Evolutionary conservation across 1,284 basidiomycete genomes (phyloP), one percentile per base, ranked within the genome.

Genomic region (Trichosporon ovoides): DNA sequence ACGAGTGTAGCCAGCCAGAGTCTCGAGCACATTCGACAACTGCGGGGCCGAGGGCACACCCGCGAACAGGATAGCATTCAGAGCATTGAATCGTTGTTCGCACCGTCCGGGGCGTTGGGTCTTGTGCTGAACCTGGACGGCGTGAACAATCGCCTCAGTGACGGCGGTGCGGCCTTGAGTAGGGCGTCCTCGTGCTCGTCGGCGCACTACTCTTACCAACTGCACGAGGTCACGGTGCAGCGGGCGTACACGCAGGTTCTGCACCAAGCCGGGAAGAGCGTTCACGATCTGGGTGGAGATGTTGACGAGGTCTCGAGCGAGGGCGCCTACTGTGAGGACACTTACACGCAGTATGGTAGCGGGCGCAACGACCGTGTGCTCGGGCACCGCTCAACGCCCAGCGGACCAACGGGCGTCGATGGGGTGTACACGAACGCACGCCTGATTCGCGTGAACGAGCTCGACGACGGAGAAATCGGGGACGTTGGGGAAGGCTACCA

Each of bases 141-240:
- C 11, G 43, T 48, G 24, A 48, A 48, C 43, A 48, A 48, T 16
- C 43, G 43, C 3, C 43, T 48, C 6, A 48, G 43, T 9, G 43
- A 48, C 10, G 37, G 9, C 4, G 43, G 43, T n/a, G 43, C 43
- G 3, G 33, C 49, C 10, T 9, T 51, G 34, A 51, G 33, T 19
- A 18, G 33, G 4, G 31, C 37, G 37, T 38, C 46, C 22, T 58
- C 48, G 34, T 38, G 54, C 28, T 40, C 58, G 35, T 50, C 43
- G 9, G 35, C 55, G n/a, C 34, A 52, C 50, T 59, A 56, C 53
- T 28, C 36, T 16, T 57, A 57, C 46, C 38, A 38, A 19, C 28
- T 61, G 31, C 60, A 65, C 56, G 62, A 64, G 36, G 65, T 55
- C 34, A 66, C 64, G 0, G 61, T 68, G 16, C 64, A 64, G 28